Evolutionary conservation across 192 early-diverging fungal species (phyloP).

Genomic region (Coemansia furcata): DNA sequence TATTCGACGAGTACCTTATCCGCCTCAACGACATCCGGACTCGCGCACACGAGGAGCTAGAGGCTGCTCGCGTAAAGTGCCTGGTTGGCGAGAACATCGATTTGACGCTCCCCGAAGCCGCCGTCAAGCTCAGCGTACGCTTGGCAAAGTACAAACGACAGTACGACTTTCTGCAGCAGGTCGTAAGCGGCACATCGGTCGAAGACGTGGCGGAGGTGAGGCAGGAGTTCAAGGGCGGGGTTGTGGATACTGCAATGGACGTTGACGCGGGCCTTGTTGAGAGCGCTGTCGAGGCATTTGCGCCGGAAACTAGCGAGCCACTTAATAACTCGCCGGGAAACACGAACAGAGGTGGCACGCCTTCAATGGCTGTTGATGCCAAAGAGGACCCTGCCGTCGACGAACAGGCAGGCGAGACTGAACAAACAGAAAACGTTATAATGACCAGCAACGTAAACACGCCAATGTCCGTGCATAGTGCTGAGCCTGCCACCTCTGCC

Average conservation of each 20-base stretch:
- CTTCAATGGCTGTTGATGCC: neutral
- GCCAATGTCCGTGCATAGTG: conserved; percentile 19
- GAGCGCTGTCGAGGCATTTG: neutral
- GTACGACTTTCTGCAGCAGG: conserved; percentile 32
- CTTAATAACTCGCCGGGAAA: neutral
- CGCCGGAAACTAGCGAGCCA: neutral
- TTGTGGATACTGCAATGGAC: neutral
- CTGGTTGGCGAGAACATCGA: conserved; percentile 40
- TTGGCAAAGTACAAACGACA: conserved; percentile 32
- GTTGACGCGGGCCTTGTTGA: neutral
- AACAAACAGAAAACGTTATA: neutral
- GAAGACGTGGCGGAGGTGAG: conserved; percentile 8
- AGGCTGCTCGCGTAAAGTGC: conserved; percentile 41
- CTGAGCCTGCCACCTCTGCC: neutral
- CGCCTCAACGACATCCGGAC: conserved; percentile 45
- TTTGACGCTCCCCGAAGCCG: conserved; percentile 38
- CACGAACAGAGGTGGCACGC: neutral
- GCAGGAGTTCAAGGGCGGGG: neutral
- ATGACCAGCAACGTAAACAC: conserved; percentile 14
- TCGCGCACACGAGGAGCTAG: conserved; percentile 47
- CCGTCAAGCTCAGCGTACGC: conserved; percentile 16
- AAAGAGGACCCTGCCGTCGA: neutral
- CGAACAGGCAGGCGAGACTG: neutral
- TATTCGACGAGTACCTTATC: conserved; percentile 46
- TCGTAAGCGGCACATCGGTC: conserved; percentile 17